Evolutionary conservation across 129 eudicot species (phyloP).

Genomic region (Heracleum sosnowskyi): DNA sequence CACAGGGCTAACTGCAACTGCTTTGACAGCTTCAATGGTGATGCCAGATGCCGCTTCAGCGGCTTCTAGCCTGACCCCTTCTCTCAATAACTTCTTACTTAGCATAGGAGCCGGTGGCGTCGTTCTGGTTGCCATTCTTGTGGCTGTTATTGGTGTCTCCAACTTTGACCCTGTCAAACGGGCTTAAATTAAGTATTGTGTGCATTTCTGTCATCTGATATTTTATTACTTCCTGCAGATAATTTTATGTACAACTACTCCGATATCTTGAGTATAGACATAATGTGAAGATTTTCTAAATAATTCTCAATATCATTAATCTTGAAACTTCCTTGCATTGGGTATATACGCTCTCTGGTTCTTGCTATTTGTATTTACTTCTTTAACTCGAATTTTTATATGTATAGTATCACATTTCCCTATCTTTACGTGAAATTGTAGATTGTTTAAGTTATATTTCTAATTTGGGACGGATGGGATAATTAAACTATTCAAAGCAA

Average conservation of each 20-base stretch:
- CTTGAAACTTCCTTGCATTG: neutral
- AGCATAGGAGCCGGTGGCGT: slow-evolving; percentile 76
- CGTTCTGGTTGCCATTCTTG: slow-evolving; percentile 44
- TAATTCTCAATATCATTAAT: neutral
- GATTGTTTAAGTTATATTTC: neutral
- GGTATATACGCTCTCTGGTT: too few species aligned
- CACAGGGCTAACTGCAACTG: slow-evolving; percentile 67
- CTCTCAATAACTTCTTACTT: slow-evolving; percentile 73
- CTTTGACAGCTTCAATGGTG: slow-evolving; percentile 70
- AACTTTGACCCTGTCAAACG: slow-evolving; percentile 88
- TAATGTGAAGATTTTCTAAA: neutral
- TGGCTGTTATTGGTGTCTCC: slow-evolving; percentile 67
- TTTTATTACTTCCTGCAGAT: neutral
- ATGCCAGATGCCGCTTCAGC: slow-evolving; percentile 78
- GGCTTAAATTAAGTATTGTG: slow-evolving; percentile 16
- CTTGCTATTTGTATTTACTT: too few species aligned
- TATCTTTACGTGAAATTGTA: neutral
- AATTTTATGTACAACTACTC: neutral
- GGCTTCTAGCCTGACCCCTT: slow-evolving; percentile 51
- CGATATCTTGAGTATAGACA: neutral
- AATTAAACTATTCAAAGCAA: neutral
- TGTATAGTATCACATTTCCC: too few species aligned
- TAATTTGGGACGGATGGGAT: neutral
- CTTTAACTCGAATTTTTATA: too few species aligned
- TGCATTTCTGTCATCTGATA: neutral